Evolutionary conservation across 352 stramenopile genomes (phyloP).

Genomic region (Phytophthora crassamura): DNA sequence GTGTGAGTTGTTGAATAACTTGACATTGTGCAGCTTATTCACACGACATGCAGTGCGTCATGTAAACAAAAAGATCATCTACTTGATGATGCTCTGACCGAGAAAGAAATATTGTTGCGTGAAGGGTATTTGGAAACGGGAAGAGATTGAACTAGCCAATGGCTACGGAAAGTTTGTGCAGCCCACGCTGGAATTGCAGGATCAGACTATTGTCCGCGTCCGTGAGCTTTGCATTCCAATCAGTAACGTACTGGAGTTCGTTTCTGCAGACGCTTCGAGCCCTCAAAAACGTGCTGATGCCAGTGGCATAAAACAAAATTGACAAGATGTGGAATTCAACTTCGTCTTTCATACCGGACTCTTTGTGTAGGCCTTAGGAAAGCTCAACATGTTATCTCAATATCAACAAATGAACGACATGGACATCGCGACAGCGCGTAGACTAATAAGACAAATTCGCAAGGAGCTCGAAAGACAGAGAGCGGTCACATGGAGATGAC

Average conservation of each 20-base stretch:
- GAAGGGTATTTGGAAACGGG: too few relatives aligned
- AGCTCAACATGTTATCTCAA: slow-evolving; percentile 9
- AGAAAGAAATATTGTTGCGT: too few relatives aligned
- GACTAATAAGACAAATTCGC: not conserved
- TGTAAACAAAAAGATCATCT: too few relatives aligned
- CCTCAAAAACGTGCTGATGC: slow-evolving; percentile 1
- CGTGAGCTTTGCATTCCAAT: not conserved
- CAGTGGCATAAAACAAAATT: slow-evolving; percentile 9
- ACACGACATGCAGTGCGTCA: too few relatives aligned
- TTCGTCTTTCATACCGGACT: slow-evolving; percentile 10
- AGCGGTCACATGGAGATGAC: not conserved
- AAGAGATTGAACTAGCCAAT: too few relatives aligned
- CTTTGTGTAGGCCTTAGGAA: not conserved
- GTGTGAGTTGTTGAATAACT: too few relatives aligned
- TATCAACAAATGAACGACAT: slow-evolving; percentile 9
- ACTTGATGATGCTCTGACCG: too few relatives aligned
- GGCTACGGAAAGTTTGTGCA: too few relatives aligned
- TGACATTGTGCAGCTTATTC: too few relatives aligned
- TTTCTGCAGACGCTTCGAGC: not conserved
- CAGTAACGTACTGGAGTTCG: not conserved
- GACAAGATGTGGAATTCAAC: slow-evolving; percentile 9
- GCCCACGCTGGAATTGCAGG: too few relatives aligned
- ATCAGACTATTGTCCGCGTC: too few relatives aligned
- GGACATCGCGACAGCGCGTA: not conserved
- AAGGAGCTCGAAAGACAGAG: not conserved